Conservation (phyloP, 2,329 filamentous ascomycete species). For the Penicillium sp. region DNA sequence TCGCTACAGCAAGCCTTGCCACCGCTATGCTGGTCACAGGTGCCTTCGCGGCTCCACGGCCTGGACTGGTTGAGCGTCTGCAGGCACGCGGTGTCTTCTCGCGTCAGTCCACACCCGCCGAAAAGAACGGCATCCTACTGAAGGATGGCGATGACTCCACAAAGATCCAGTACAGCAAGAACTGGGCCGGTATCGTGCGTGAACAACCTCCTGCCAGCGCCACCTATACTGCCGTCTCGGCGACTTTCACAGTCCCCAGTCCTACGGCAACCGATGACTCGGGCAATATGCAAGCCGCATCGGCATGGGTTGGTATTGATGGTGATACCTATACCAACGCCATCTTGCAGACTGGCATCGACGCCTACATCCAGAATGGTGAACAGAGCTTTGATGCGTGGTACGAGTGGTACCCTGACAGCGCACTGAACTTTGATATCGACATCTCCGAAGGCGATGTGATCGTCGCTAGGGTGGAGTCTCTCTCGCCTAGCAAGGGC, state of each 20-base stretch:
- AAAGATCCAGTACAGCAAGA: slow-evolving; percentile 53
- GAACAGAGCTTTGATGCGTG: slow-evolving; percentile 53
- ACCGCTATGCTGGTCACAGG: slow-evolving; percentile 24
- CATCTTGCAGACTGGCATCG: slow-evolving; percentile 59
- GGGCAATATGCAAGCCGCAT: slow-evolving; percentile 47
- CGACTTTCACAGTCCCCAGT: slow-evolving; percentile 54
- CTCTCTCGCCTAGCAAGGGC: slow-evolving; percentile 42
- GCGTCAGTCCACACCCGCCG: slow-evolving; percentile 29
- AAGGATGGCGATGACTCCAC: slow-evolving; percentile 19
- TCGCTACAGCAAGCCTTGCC: slow-evolving; percentile 22
- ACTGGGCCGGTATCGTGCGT: slow-evolving; percentile 62
- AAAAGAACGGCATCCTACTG: slow-evolving; percentile 12
- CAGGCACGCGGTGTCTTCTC: slow-evolving; percentile 25
- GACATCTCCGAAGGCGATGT: slow-evolving; percentile 47
- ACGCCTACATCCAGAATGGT: slow-evolving; percentile 52
- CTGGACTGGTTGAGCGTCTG: slow-evolving; percentile 30
- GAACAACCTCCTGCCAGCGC: slow-evolving; percentile 42
- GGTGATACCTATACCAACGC: slow-evolving; percentile 57
- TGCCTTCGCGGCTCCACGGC: slow-evolving; percentile 30
- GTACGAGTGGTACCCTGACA: slow-evolving; percentile 63
- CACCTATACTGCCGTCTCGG: slow-evolving; percentile 48
- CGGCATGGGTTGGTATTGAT: slow-evolving; percentile 63
- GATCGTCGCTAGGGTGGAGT: slow-evolving; percentile 43
- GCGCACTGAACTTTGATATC: slow-evolving; percentile 55
- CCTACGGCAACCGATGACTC: slow-evolving; percentile 45